Evolutionary conservation across 2,329 filamentous ascomycete species (phyloP).

Genomic region (Colletotrichum ledebouriae): DNA sequence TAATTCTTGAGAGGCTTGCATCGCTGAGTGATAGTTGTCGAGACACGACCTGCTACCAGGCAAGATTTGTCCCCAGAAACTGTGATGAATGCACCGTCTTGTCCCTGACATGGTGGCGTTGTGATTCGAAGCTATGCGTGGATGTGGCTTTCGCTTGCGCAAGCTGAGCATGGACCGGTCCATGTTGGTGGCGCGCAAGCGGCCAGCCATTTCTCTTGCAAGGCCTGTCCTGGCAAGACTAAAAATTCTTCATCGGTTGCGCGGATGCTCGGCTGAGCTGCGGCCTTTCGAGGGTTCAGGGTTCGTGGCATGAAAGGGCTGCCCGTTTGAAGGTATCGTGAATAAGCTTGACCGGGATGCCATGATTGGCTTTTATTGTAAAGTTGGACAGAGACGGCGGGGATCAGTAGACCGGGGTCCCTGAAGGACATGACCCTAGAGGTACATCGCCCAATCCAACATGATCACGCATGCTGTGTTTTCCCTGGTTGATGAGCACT

Average conservation of each 20-base stretch:
- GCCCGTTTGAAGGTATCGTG: conserved; percentile 12
- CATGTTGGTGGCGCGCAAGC: conserved; percentile 1
- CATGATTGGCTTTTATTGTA: background rate
- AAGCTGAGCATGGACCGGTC: background rate
- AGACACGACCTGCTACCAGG: background rate
- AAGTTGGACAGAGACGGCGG: conserved; percentile 17
- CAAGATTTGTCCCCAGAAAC: background rate
- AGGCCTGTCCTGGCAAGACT: conserved; percentile 2
- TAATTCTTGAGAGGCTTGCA: background rate
- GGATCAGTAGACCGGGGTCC: conserved; percentile 19
- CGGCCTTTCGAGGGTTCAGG: conserved; percentile 13
- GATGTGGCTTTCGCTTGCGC: conserved; percentile 18
- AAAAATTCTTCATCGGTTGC: conserved; percentile 23
- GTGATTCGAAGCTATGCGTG: conserved; percentile 1
- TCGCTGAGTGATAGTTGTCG: conserved; percentile 1
- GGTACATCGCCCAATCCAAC: conserved; percentile 22
- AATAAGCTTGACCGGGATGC: conserved; percentile 15
- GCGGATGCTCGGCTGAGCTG: conserved; percentile 25
- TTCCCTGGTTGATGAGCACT: conserved; percentile 12
- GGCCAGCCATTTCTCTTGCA: conserved; percentile 9
- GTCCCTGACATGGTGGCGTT: conserved; percentile 8
- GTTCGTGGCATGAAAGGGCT: conserved; percentile 12
- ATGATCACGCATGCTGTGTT: conserved; percentile 9
- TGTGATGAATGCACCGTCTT: conserved; percentile 5
- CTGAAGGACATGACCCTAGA: background rate